Conservation (phyloP, 225 moss, liverwort and hornwort genomes). For the Straminergon stramineum region DNA sequence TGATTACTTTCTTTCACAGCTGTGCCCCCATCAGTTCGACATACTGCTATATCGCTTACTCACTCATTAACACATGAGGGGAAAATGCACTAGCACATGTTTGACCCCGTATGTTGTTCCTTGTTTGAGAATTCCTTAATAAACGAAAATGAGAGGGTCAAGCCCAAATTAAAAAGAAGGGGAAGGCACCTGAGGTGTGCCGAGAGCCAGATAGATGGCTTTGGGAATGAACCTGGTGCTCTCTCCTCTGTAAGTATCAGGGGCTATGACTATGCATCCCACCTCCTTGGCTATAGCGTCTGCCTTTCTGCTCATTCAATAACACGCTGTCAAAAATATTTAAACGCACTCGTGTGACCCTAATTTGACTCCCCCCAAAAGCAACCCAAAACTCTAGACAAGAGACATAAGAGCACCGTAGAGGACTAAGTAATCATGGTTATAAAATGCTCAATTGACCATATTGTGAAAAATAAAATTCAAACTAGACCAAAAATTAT, state of each 20-base stretch:
- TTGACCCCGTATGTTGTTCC: not conserved
- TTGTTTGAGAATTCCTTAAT: not conserved
- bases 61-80: not conserved
- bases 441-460: not conserved
- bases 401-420: not conserved
- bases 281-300: conserved; percentile 41
- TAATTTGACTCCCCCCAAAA: not conserved
- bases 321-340: not conserved
- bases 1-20: not conserved
- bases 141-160: not conserved
- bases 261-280: conserved; percentile 43
- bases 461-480: not conserved
- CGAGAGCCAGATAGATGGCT: conserved; percentile 34
- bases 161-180: not conserved
- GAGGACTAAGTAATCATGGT: not conserved
- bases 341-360: not conserved
- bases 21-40: not conserved
- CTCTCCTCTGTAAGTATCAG: conserved; percentile 38
- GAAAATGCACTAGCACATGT: not conserved
- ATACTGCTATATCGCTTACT: not conserved
- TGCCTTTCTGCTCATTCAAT: conserved; percentile 39
- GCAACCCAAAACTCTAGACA: not conserved
- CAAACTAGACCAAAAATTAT: not conserved
- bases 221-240: conserved; percentile 44
- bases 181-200: conserved; percentile 27